Conservation (phyloP, 2,329 filamentous ascomycete species). For the Hymenoscyphus occultus region DNA sequence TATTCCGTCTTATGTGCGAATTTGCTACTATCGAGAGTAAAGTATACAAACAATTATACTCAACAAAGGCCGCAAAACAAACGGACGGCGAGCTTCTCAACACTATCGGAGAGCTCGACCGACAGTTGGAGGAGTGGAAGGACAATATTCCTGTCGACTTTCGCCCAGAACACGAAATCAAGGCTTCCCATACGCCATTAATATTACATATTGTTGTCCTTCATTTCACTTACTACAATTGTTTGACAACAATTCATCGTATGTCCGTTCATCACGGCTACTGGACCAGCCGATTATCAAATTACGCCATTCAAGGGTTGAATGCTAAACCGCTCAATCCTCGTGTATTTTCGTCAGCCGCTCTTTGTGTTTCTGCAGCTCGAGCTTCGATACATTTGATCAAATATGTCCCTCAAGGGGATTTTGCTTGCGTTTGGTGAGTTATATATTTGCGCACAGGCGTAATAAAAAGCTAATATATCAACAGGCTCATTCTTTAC, state of each 20-base stretch:
- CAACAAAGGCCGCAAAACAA: constrained; percentile 86
- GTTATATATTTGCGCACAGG: constrained; percentile 31
- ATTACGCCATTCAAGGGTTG: constrained; percentile 91
- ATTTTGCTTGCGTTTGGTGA: constrained; percentile 93
- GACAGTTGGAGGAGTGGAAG: constrained; percentile 91
- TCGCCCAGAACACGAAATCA: constrained; percentile 95
- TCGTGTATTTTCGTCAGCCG: constrained; percentile 88
- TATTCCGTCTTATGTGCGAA: constrained; percentile 90
- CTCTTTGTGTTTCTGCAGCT: constrained; percentile 88
- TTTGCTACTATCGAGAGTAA: constrained; percentile 89
- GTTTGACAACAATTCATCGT: constrained; percentile 92
- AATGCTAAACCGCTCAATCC: constrained; percentile 91
- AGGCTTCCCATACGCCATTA: constrained; percentile 86
- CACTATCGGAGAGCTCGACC: constrained; percentile 92
- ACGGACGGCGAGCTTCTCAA: constrained; percentile 90
- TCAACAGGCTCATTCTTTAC: constrained; percentile 77
- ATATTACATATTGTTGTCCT: constrained; percentile 91
- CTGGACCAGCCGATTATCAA: constrained; percentile 92
- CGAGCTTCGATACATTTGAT: constrained; percentile 89
- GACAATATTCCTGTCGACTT: constrained; percentile 93
- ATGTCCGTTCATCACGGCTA: constrained; percentile 98
- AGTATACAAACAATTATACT: constrained; percentile 91
- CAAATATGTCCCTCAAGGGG: constrained; percentile 93
- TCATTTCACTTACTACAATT: constrained; percentile 98
- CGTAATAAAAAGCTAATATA: constrained; percentile 31